Base-by-base conservation (phyloP, 1,139 yeast genomes). In the Taiozyma onychis region DNA sequence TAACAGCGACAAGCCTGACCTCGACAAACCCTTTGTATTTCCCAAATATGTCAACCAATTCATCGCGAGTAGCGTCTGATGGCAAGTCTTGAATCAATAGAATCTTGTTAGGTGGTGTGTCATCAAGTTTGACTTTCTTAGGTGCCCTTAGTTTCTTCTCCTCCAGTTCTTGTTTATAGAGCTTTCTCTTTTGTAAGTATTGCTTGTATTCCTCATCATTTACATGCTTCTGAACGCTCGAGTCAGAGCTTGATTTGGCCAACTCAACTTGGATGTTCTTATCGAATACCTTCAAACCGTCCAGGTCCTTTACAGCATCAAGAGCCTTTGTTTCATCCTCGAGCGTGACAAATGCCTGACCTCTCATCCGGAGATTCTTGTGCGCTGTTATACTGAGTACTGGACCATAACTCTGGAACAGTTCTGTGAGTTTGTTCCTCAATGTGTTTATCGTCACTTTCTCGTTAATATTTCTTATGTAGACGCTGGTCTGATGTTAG, bases 311-410 rank as follows among this genome's bases (percentile, higher is more conserved):
- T 21, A 78, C 61, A 0, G 95, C 95, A 32, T 62, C 60, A 3
- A 60, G 54, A 0, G 95, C 86, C 8, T 71, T 65, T 3, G 70
- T 69, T 1, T 63, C 59, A 22, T 67, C 63, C 4, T 69, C 73
- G 55, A 82, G 83, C 0, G 91, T 84, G 7, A 93, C 75, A 66
- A 90, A 93, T 2, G 97, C 97, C 66, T 90, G 97, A 2, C 97
- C 97, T 51, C 83, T 75, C 77, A 87, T 74, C 51, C 74, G 76
- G 28, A 87, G 61, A 59, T 82, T 84, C 55, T 76, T 76, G 54
- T 81, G 83, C 1, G 90, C 81, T 1, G 80, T 73, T 8, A 89
- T 68, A 43, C 78, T 80, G 13, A 75, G 56, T 1, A 86, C 72
- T 0, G 69, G 63, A 0, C 88, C 85, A 63, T 73, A 80, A 16